phyloP scores from a whole-genome alignment of 306 rosid genomes.

The Malus asiatica region DNA sequence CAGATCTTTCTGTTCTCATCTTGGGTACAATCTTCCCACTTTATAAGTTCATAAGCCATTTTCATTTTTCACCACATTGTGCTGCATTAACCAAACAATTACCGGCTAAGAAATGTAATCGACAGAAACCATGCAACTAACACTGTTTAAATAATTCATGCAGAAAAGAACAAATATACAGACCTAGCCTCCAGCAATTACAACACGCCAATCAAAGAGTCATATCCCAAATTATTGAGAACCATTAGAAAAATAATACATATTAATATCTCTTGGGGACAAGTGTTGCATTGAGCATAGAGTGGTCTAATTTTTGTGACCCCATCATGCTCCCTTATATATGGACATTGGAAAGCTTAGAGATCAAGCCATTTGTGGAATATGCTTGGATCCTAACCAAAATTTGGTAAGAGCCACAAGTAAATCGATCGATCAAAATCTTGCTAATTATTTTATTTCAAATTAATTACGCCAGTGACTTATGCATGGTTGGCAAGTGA shows the following conservation, averaged over 20 bases:
- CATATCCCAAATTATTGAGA: not conserved
- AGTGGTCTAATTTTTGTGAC: constrained; percentile 21
- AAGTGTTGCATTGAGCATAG: not conserved
- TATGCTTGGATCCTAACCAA: constrained; percentile 3
- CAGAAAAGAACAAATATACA: not conserved
- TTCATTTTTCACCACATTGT: not conserved
- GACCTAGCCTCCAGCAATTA: not conserved
- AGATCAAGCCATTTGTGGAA: constrained; percentile 34
- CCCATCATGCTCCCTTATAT: constrained; percentile 44
- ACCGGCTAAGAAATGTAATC: not conserved
- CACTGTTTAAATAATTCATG: not conserved
- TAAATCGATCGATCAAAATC: not conserved
- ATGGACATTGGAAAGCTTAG: constrained; percentile 22
- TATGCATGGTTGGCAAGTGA: constrained; percentile 67
- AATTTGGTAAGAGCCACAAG: constrained; percentile 19
- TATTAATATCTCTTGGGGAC: constrained; percentile 7
- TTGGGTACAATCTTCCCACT: not conserved
- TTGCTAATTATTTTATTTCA: not conserved
- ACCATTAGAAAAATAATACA: not conserved
- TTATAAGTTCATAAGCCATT: not conserved
- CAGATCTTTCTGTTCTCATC: not conserved
- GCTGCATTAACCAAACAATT: not conserved
- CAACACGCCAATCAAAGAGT: not conserved
- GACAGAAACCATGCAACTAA: not conserved
- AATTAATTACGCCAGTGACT: constrained; percentile 18